phyloP scores from a whole-genome alignment of 352 stramenopile genomes.

The Globisporangium polare region DNA sequence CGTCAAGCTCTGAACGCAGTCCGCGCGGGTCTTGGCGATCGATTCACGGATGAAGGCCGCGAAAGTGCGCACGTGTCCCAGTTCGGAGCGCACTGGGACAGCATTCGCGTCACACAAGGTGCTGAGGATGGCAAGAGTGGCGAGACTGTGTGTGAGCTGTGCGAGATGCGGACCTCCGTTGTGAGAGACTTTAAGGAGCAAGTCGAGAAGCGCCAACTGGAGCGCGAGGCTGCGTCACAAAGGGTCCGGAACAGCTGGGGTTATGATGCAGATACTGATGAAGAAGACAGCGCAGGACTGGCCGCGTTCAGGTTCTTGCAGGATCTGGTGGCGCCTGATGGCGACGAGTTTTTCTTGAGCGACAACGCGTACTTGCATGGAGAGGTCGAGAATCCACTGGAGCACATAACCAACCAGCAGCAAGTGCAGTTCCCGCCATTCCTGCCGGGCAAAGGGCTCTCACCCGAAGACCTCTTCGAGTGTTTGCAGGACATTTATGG shows the following conservation, averaged over 20 bases:
- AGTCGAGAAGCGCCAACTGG: background rate
- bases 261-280: background rate
- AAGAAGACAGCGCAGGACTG: background rate
- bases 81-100: constrained; percentile 10
- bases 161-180: background rate
- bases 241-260: background rate
- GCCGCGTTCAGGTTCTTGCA: background rate
- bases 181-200: background rate
- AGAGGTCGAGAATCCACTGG: background rate
- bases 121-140: background rate
- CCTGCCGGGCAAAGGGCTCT: background rate
- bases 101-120: background rate
- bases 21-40: background rate
- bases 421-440: constrained; percentile 8
- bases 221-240: background rate
- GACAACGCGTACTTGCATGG: background rate
- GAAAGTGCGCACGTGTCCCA: background rate
- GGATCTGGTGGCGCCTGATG: background rate
- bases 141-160: background rate
- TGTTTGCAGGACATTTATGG: constrained; percentile 5
- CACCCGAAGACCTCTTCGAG: background rate
- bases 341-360: background rate
- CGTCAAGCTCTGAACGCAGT: background rate
- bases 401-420: background rate
- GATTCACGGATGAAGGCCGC: background rate